These are phyloP conservation scores for Truncatella angustata DNA, from an alignment of 2,329 filamentous ascomycete genomes.

Conservation along the genomic window DNA sequence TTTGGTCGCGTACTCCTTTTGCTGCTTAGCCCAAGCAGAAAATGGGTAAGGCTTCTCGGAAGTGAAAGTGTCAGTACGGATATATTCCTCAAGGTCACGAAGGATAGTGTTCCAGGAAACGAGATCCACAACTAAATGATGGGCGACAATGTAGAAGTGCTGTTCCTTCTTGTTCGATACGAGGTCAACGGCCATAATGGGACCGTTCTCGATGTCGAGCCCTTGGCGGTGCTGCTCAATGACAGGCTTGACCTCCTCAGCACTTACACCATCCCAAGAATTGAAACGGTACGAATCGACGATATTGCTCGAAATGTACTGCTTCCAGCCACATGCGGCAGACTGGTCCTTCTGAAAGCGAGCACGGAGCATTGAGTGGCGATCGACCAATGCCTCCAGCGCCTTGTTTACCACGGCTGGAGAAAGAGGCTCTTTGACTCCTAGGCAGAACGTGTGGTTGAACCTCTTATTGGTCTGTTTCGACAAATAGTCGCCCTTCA, in stretches of 20 bases:
- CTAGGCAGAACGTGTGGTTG: slow-evolving; percentile 39
- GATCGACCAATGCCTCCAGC: slow-evolving; percentile 22
- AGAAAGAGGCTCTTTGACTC: slow-evolving; percentile 25
- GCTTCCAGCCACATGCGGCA: not conserved
- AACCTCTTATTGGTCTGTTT: slow-evolving; percentile 31
- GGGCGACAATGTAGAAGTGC: slow-evolving; percentile 28
- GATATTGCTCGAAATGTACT: not conserved
- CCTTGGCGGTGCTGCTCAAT: slow-evolving; percentile 6
- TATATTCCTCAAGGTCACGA: slow-evolving; percentile 39
- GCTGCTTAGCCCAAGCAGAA: slow-evolving; percentile 29
- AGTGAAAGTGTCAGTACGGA: slow-evolving; percentile 21
- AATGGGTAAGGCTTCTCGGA: slow-evolving; percentile 27
- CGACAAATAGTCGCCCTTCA: slow-evolving; percentile 7
- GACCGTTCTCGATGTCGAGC: slow-evolving; percentile 20
- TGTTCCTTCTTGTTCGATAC: slow-evolving; percentile 21
- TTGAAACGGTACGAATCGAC: not conserved
- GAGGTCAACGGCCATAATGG: slow-evolving; percentile 22
- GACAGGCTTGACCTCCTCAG: slow-evolving; percentile 1
- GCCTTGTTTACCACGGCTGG: slow-evolving; percentile 16
- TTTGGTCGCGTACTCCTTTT: not conserved
- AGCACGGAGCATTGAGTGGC: slow-evolving; percentile 29
- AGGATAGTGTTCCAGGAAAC: slow-evolving; percentile 45
- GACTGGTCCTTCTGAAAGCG: slow-evolving; percentile 22
- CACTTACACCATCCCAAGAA: not conserved
- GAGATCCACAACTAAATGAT: slow-evolving; percentile 40